Evolutionary conservation across 176 grass and related monocot species (phyloP), one percentile per base, ranked within the genome.

Genomic region (Aegilops tauschii): DNA sequence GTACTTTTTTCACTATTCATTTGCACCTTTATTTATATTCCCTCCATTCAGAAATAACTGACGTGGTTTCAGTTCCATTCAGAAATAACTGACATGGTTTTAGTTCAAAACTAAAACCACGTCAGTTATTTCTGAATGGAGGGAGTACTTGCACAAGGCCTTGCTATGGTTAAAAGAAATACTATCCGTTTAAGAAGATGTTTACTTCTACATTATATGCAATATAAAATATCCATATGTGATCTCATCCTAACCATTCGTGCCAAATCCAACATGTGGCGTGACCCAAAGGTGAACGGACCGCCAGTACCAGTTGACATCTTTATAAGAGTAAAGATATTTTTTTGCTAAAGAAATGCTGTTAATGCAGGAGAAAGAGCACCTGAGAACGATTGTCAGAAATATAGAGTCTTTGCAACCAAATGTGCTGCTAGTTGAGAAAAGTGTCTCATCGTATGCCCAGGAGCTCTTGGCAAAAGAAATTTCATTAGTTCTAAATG

Each of bases 381-480:
- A 96, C 67, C 65, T 98, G 61, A 93, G 86, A 70, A 86, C 12
- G 29, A 87, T 92, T 84, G 90, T 96, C 40, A 72, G 77, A 71
- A 98, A 90, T 89, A 96, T 98, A 29, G 90, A 87, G 70, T 83
- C 92, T 83, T 68, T 78, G 20, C 92, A 49, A 23, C 97, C 97
- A 87, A 93, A 98, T 74, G 92, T 98, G 12, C 80, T 98, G 34
- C 82, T 98, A 86, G 97, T 98, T 68, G 97, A 96, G 82, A 98
- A 96, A 87, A 98, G 80, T 74, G 97, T 91, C 39, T 98, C 97
- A 65, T 92, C 90, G 56, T 92, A 89, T 77, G 97, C 97, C 65
- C 94, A 98, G 62, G 93, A 98, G 67, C 81, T 94, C 54, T 92
- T 98, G 40, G 30, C 86, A 29, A 98, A 98, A 84, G 94, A 90